Base-by-base conservation (phyloP, 768 basidiomycete genomes). In the Cyclocybe aegerita region DNA sequence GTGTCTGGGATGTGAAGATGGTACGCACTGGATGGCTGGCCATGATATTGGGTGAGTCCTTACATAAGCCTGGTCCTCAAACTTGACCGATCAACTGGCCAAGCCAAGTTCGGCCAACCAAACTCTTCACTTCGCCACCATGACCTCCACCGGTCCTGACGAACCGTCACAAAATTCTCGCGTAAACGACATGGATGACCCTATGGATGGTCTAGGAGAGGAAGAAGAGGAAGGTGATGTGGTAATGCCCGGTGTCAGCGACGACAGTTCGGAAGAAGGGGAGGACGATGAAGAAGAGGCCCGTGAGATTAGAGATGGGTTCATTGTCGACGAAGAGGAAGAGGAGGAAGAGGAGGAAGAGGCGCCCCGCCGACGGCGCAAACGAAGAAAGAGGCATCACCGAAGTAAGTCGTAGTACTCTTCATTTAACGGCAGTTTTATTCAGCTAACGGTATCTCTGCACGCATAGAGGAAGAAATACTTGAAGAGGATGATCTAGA, bases 401-500 rank as follows among this genome's bases (percentile, higher is more conserved):
- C 80, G 77, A 52, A 77, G 80, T 78, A 60, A 60, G 75, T 60
- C 38, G 43, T 47, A 38, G 33, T 9, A 17, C 48, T 57, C 49
- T 56, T 29, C 23, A 36, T 45, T 44, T 38, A 14, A 50, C 14
- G 39, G 38, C 42, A 33, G 39, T 33, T 38, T 50, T 49, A 46
- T 52, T 23, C 23, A 23, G 12, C 40, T 42, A 43, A 48, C 50
- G 9, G 49, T 50, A 43, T 49, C 29, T 34, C 48, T 65, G 58
- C 57, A 67, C 74, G 73, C 60, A 74, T 78, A 55, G 80, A 83
- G 52, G 82, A 83, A 48, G 84, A 88, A 56, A 84, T 72, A 11
- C 70, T 98, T 43, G 94, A 97, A 56, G 97, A 98, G 32, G 97
- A 98, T 59, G 97, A 98, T 66, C 68, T 98, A 42, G 95, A 93